Conservation (phyloP, 2,329 filamentous ascomycete genomes). For the Mycosphaerella sp. region DNA sequence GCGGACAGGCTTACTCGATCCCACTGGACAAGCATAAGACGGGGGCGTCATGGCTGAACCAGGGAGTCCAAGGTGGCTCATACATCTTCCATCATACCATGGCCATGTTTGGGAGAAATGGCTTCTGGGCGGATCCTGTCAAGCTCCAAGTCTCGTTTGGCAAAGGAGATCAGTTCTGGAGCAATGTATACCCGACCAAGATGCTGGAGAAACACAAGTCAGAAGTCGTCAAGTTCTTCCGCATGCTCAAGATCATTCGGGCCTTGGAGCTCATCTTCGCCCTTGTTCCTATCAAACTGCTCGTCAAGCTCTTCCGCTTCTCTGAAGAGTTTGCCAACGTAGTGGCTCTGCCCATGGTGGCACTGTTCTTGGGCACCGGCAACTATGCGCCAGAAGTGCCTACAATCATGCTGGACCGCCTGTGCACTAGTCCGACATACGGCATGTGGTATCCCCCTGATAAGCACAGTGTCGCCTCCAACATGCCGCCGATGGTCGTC, state of each 20-base stretch:
- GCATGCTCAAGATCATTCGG: slow-evolving; percentile 52
- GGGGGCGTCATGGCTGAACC: slow-evolving; percentile 56
- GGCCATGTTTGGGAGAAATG: slow-evolving; percentile 56
- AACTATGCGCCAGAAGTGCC: slow-evolving; percentile 69
- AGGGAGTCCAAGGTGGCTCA: slow-evolving; percentile 58
- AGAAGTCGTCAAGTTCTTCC: slow-evolving; percentile 52
- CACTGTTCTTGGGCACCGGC: slow-evolving; percentile 67
- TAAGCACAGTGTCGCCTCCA: slow-evolving; percentile 44
- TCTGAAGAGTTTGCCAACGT: slow-evolving; percentile 64
- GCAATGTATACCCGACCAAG: slow-evolving; percentile 57
- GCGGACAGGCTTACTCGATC: slow-evolving; percentile 56
- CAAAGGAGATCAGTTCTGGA: slow-evolving; percentile 59
- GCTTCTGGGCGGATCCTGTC: slow-evolving; percentile 52
- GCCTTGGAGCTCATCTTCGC: slow-evolving; percentile 57
- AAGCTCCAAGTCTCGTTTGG: slow-evolving; percentile 59
- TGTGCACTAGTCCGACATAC: slow-evolving; percentile 50
- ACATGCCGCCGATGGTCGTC: slow-evolving; percentile 53
- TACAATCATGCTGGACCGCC: slow-evolving; percentile 55
- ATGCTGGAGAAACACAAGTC: slow-evolving; percentile 51
- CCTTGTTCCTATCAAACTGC: slow-evolving; percentile 55
- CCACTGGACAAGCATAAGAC: slow-evolving; percentile 50
- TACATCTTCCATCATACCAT: slow-evolving; percentile 64
- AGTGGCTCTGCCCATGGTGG: slow-evolving; percentile 65
- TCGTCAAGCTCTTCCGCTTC: slow-evolving; percentile 64
- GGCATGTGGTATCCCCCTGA: slow-evolving; percentile 54